phyloP scores from a whole-genome alignment of 164 flowering plant species.

The Malania oleifera region DNA sequence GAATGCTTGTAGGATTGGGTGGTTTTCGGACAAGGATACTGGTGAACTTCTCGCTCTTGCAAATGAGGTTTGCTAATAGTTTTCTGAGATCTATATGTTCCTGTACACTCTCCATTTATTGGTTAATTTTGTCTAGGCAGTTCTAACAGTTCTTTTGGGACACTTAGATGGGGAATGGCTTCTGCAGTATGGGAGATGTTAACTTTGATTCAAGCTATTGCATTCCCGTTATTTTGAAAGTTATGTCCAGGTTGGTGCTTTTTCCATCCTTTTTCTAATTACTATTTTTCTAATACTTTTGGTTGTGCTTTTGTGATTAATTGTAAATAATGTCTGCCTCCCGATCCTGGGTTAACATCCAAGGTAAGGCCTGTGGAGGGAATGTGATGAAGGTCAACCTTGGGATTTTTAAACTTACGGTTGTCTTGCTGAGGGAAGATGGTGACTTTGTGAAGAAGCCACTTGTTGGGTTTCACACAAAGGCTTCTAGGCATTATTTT shows the following conservation, averaged over 20 bases:
- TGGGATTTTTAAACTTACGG: no score
- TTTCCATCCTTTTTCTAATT: neutral
- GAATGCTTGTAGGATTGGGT: constrained; percentile 69
- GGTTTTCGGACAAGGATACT: constrained; percentile 52
- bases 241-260: constrained; percentile 60
- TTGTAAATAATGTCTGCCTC: no score
- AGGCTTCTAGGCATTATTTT: no score
- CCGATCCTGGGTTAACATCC: no score
- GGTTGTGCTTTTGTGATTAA: no score
- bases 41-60: constrained; percentile 48
- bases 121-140: constrained; percentile 4
- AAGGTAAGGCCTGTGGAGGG: no score
- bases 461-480: no score
- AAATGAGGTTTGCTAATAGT: constrained; percentile 43
- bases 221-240: constrained; percentile 24
- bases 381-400: no score
- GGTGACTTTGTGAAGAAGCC: no score
- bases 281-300: no score
- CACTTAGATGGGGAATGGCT: constrained; percentile 40
- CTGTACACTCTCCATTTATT: neutral
- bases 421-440: no score
- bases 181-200: constrained; percentile 29
- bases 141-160: constrained; percentile 8
- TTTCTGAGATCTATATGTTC: neutral
- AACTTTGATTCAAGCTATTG: constrained; percentile 21